These are phyloP conservation scores for Flaveria bidentis DNA, from an alignment of 129 eudicot genomes.

Conservation along the genomic window DNA sequence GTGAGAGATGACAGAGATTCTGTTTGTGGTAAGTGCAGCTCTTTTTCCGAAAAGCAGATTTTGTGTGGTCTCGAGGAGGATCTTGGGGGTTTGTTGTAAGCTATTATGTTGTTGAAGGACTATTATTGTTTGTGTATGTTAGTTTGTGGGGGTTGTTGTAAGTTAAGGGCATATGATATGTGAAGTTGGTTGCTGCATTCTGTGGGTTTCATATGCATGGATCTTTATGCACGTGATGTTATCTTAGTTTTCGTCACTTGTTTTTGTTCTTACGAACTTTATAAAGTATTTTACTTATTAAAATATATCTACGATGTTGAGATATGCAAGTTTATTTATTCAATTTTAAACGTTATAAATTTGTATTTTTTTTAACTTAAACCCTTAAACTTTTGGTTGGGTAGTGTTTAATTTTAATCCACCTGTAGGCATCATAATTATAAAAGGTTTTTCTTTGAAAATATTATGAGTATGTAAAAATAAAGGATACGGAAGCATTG, in stretches of 20 bases:
- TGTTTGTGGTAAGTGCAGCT: slow-evolving; percentile 37
- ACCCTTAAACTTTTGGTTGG: no score
- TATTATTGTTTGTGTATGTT: slow-evolving; percentile 19
- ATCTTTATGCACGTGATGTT: slow-evolving; percentile 37
- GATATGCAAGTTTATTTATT: background rate
- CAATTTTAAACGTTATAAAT: background rate
- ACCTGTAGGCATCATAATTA: no score
- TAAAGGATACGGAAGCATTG: no score
- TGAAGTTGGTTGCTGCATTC: slow-evolving; percentile 14
- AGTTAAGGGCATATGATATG: background rate
- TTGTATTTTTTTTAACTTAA: background rate
- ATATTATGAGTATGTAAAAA: no score
- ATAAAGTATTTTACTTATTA: background rate
- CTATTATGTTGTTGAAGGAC: slow-evolving; percentile 27
- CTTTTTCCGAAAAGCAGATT: slow-evolving; percentile 37
- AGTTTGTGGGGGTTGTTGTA: slow-evolving; percentile 2
- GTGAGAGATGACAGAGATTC: slow-evolving; percentile 38
- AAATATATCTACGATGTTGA: background rate
- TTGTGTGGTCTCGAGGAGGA: slow-evolving; percentile 46
- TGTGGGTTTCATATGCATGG: slow-evolving; percentile 42
- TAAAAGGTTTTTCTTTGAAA: no score
- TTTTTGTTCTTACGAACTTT: slow-evolving; percentile 4
- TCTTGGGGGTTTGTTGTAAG: slow-evolving; percentile 31
- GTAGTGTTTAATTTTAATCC: no score
- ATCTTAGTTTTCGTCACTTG: slow-evolving; percentile 4